Conservation (phyloP, 192 early-diverging fungal species). For the Geosiphon pyriformis region DNA sequence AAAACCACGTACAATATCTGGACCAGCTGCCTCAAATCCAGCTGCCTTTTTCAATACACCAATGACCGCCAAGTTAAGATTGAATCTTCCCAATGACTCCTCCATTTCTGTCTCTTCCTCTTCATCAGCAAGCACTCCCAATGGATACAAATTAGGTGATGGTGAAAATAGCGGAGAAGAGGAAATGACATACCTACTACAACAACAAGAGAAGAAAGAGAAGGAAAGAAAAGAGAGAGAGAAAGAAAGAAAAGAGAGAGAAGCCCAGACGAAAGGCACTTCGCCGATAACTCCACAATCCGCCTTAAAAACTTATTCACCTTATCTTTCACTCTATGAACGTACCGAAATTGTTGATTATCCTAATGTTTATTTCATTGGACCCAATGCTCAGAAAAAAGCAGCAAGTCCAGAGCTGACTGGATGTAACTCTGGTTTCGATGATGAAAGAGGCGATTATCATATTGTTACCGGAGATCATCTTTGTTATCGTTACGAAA, state of each 20-base stretch:
- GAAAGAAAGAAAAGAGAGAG: constrained; percentile 4
- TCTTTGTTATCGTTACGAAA: constrained; percentile 88
- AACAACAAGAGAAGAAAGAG: background rate
- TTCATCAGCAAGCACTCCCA: background rate
- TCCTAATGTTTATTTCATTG: constrained; percentile 84
- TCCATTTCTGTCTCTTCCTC: background rate
- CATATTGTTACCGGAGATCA: constrained; percentile 85
- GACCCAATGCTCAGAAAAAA: constrained; percentile 61
- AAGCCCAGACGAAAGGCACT: constrained; percentile 1
- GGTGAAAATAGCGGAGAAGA: constrained; percentile 4
- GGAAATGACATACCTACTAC: background rate
- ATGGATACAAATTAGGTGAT: background rate
- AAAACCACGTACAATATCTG: background rate
- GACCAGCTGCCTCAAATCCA: background rate
- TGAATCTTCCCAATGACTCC: background rate
- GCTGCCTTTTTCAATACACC: background rate
- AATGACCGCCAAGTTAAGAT: background rate
- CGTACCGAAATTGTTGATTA: constrained; percentile 80
- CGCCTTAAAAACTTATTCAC: constrained; percentile 60
- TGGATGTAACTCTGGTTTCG: constrained; percentile 59
- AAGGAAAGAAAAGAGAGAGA: background rate
- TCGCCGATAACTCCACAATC: constrained; percentile 53
- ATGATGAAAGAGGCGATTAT: constrained; percentile 96
- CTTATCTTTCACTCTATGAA: constrained; percentile 79
- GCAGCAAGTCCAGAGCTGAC: constrained; percentile 54